phyloP scores from a whole-genome alignment of 116 monocot species.

The Zostera marina region DNA sequence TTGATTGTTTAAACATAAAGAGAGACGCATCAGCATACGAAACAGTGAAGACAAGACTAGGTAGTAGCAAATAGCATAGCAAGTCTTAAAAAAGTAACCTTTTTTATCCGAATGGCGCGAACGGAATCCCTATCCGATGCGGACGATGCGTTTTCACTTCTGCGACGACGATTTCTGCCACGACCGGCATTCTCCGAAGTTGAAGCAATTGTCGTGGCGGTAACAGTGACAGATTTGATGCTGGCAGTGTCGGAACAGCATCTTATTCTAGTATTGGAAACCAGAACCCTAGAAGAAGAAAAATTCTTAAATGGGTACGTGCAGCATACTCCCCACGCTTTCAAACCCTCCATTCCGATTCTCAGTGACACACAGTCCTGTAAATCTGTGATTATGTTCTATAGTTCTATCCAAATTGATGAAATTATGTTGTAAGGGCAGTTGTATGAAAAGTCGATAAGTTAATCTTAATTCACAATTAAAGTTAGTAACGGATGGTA shows the following conservation, averaged over 20 bases:
- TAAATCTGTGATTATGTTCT: too few species aligned
- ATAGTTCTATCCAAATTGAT: too few species aligned
- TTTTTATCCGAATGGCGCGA: slow-evolving; percentile 77
- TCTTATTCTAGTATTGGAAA: slow-evolving; percentile 11
- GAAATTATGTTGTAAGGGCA: too few species aligned
- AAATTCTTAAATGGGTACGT: neutral
- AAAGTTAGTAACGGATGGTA: neutral
- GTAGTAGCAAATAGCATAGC: too few species aligned
- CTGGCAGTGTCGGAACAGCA: slow-evolving; percentile 32
- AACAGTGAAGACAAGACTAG: neutral
- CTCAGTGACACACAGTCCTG: too few species aligned
- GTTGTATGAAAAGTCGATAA: too few species aligned
- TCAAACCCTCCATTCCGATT: slow-evolving; percentile 4
- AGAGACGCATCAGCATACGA: too few species aligned
- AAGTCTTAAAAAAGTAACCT: slow-evolving; percentile 14
- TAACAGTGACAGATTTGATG: slow-evolving; percentile 4
- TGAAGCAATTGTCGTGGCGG: slow-evolving; percentile 12
- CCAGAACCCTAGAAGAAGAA: neutral
- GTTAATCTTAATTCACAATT: neutral
- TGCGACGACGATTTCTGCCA: slow-evolving; percentile 10
- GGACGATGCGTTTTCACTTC: slow-evolving; percentile 24
- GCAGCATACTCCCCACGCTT: slow-evolving; percentile 8
- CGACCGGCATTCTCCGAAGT: neutral
- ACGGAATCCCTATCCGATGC: slow-evolving; percentile 75
- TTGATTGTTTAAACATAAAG: too few species aligned